These are phyloP conservation scores for Nicotiana knightiana DNA, from an alignment of 257 asterid genomes.

Conservation along the genomic window DNA sequence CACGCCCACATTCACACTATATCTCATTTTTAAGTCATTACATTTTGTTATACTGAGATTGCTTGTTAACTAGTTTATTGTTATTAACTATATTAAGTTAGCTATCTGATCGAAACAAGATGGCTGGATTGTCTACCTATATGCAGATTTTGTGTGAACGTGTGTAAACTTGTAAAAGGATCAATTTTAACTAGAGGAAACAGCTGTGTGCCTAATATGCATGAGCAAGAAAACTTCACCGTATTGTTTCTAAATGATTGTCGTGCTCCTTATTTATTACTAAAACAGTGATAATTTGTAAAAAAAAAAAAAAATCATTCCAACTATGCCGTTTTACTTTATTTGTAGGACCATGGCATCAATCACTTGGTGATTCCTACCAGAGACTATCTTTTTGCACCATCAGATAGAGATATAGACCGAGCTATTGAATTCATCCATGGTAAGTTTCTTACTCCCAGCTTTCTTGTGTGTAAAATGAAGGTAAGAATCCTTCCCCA, in stretches of 20 bases:
- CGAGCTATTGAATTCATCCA: slow-evolving; percentile 86
- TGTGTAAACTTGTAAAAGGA: background rate
- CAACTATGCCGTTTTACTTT: background rate
- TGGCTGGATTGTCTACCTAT: background rate
- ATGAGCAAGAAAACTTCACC: background rate
- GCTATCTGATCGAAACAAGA: background rate
- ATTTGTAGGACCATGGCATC: slow-evolving; percentile 52
- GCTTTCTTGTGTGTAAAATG: background rate
- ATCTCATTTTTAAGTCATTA: background rate
- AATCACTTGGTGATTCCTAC: slow-evolving; percentile 93
- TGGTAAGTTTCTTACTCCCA: slow-evolving; percentile 25
- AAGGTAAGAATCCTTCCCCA: background rate
- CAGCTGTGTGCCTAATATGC: background rate
- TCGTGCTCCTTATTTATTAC: background rate
- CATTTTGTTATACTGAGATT: background rate
- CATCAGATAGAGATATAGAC: slow-evolving; percentile 54
- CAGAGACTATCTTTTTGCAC: slow-evolving; percentile 96
- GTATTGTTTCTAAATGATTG: background rate
- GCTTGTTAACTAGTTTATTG: background rate
- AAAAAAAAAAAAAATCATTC: background rate
- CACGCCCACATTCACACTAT: background rate
- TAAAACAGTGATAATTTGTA: background rate
- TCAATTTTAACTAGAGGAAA: background rate
- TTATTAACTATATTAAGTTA: background rate
- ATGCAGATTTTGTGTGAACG: background rate